Evolutionary conservation across 2,329 filamentous ascomycete species (phyloP), one percentile per base, ranked within the genome.

Genomic region (Aspergillus pseudonomiae): DNA sequence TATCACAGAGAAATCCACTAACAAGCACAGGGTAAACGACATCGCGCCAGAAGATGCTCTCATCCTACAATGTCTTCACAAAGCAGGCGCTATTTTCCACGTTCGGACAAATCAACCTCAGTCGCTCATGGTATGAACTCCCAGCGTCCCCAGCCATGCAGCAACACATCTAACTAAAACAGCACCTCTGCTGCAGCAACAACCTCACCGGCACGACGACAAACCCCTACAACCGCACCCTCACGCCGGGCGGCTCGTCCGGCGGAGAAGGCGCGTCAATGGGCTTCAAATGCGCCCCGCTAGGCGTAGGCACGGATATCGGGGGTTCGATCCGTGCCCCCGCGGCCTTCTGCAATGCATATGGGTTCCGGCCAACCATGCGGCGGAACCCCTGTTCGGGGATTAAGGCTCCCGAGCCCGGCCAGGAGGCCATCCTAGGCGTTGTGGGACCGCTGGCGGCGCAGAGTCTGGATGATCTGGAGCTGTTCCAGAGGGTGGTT

Each of bases 261-360:
- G 81, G 81, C 5, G 81, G 80, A 10, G 81, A 83, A 58, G 79
- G 79, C 1, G 79, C 78, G 7, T 76, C 80, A 2, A 71, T 79
- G 46, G 78, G 77, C 1, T 78, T 82, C 34, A 73, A 75, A 48
- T 80, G 80, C 36, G 78, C 79, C 5, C 73, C 75, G 1, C 64
- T 83, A 34, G 81, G 80, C 5, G 70, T 84, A 24, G 82, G 82
- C 2, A 81, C 79, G 6, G 82, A 84, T 61, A 82, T 83, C 19
- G 82, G 80, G 0, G 82, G 82, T 4, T 81, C 79, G 7, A 78
- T 84, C 30, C 75, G 82, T 9, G 73, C 75, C 4, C 82, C 81
- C 0, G 80, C 82, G 0, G 78, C 78, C 0, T 82, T 81, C 63
- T 80, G 78, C 32, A 81, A 81, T 30, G 71, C 75, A 1, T 84